Evolutionary conservation across 1,284 basidiomycete genomes (phyloP).

Genomic region (Anthracocystis setariae): DNA sequence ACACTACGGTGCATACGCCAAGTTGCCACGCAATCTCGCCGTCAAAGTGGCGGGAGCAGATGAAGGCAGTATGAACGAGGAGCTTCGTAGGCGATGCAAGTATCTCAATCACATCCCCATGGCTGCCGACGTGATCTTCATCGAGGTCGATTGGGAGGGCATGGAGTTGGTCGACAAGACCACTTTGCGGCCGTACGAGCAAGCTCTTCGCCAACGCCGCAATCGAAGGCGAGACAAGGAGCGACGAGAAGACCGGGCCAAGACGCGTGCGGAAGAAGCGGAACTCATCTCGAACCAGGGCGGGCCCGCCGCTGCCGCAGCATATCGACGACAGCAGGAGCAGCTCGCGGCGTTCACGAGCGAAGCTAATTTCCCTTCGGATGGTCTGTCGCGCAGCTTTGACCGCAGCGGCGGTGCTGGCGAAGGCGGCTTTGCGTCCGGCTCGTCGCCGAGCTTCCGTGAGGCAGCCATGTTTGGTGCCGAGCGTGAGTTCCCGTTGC

Average conservation of each 20-base stretch:
- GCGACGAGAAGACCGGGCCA: conserved; percentile 60
- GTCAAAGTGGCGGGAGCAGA: conserved; percentile 82
- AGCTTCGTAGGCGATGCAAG: conserved; percentile 91
- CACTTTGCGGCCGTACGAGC: conserved; percentile 58
- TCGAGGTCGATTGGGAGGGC: conserved; percentile 78
- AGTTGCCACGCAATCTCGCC: conserved; percentile 84
- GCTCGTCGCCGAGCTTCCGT: conserved; percentile 55
- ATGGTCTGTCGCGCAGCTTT: conserved; percentile 48
- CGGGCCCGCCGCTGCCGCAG: conserved; percentile 39
- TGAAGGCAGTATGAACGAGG: conserved; percentile 80
- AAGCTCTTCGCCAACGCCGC: conserved; percentile 54
- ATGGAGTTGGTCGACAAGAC: conserved; percentile 52
- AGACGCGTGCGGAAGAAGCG: conserved; percentile 55
- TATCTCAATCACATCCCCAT: conserved; percentile 92
- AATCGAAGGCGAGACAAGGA: conserved; percentile 56
- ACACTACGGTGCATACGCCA: conserved; percentile 82
- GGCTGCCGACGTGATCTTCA: conserved; percentile 90
- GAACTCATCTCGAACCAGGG: conserved; percentile 42
- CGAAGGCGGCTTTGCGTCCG: conserved; percentile 13
- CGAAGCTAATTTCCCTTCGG: conserved; percentile 45
- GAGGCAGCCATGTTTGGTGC: conserved; percentile 64
- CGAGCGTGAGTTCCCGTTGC: conserved; percentile 61
- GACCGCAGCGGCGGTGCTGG: conserved; percentile 7
- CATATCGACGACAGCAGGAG: conserved; percentile 43
- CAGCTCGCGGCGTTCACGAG: conserved; percentile 36